These are phyloP conservation scores for Raffaelea ambrosiae DNA, from an alignment of 2,329 filamentous ascomycete species.

Conservation along the genomic window DNA sequence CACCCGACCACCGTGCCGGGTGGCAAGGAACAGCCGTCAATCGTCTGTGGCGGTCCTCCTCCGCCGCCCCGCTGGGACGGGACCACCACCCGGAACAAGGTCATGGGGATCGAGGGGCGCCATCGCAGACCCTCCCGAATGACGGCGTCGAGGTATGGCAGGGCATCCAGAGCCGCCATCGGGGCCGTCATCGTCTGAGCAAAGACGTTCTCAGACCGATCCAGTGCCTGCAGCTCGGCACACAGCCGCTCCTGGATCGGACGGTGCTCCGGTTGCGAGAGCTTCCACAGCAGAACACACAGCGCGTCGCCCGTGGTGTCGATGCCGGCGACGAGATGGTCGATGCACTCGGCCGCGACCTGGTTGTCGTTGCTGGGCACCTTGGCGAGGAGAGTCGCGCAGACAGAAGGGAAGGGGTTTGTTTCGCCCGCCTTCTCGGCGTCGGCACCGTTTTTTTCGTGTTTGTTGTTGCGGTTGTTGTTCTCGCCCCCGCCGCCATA, in stretches of 20 bases:
- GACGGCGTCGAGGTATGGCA: constrained; percentile 51
- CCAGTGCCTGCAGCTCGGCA: constrained; percentile 36
- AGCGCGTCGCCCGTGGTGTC: constrained; percentile 8
- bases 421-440: too few relatives aligned
- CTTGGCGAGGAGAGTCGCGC: neutral
- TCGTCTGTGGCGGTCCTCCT: too few relatives aligned
- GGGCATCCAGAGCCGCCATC: constrained; percentile 35
- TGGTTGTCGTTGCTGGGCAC: constrained; percentile 16
- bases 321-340: constrained; percentile 56
- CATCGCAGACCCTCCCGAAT: neutral
- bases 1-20: neutral
- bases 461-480: too few relatives aligned
- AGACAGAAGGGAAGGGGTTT: too few relatives aligned
- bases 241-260: constrained; percentile 41
- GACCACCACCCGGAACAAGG: neutral
- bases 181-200: too few relatives aligned
- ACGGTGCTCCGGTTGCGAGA: constrained; percentile 49
- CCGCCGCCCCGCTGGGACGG: constrained; percentile 34
- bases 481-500: neutral
- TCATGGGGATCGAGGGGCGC: neutral
- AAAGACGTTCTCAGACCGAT: too few relatives aligned
- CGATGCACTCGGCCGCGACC: constrained; percentile 59
- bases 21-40: constrained; percentile 20
- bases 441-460: too few relatives aligned
- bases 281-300: constrained; percentile 24